A percentile compares a stretch with the other conserved stretches of the same genome.
phyloP scores from a whole-genome alignment of 2,329 filamentous ascomycete genomes.

The Monosporascus sp. region DNA sequence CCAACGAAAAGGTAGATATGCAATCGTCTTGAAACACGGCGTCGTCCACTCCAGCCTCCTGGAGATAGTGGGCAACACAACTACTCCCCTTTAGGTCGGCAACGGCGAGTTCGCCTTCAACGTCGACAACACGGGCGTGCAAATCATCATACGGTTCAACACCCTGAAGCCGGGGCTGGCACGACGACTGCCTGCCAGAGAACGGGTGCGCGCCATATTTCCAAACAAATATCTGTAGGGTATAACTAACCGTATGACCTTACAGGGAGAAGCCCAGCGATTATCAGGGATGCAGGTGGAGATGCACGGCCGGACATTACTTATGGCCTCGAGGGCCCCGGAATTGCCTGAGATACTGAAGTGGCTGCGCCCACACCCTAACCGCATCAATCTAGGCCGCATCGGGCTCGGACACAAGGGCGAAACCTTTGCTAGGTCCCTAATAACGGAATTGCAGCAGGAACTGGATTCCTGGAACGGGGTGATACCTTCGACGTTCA shows the following conservation, averaged over 20 bases:
- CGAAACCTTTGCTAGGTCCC: conserved; percentile 21
- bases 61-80: conserved; percentile 16
- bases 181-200: conserved; percentile 31
- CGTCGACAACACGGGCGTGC: conserved; percentile 26
- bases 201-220: conserved; percentile 16
- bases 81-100: conserved; percentile 23
- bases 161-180: conserved; percentile 25
- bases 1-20: conserved; percentile 6
- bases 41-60: conserved; percentile 14
- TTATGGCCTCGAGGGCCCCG: conserved; percentile 32
- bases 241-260: neutral
- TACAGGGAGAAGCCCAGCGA: conserved; percentile 23
- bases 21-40: conserved; percentile 18
- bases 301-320: conserved; percentile 32
- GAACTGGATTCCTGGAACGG: conserved; percentile 33
- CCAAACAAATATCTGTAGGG: neutral
- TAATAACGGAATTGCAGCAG: conserved; percentile 27
- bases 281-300: conserved; percentile 27
- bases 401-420: conserved; percentile 34
- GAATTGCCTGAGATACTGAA: conserved; percentile 35
- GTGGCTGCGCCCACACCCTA: conserved; percentile 48
- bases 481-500: conserved; percentile 33
- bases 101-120: conserved; percentile 27
- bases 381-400: conserved; percentile 38
- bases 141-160: conserved; percentile 23